A percentile compares a stretch with the other conserved stretches of the same genome.
phyloP scores from a whole-genome alignment of 1,284 basidiomycete genomes.

The Puccinia triticina region DNA sequence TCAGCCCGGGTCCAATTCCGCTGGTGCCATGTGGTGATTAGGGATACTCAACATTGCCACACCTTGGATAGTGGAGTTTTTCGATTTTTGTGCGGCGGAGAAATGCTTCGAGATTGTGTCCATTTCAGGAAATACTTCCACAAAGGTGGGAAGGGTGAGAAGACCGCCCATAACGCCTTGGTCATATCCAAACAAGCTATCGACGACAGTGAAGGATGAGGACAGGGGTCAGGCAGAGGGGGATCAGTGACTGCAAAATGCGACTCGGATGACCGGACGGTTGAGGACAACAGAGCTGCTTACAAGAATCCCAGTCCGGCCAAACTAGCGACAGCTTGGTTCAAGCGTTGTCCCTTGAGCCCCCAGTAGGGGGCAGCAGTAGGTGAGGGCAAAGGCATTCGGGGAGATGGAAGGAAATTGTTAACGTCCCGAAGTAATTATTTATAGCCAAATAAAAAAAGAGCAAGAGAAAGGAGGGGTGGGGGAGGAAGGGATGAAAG shows the following conservation, averaged over 20 bases:
- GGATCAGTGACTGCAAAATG: too few relatives aligned
- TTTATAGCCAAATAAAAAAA: too few relatives aligned
- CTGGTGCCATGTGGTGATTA: not conserved
- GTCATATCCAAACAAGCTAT: constrained; percentile 70
- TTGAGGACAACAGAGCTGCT: not conserved
- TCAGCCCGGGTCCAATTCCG: not conserved
- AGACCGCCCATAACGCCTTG: constrained; percentile 71
- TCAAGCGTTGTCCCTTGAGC: constrained; percentile 22
- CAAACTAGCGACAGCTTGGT: constrained; percentile 44
- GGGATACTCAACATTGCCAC: constrained; percentile 44
- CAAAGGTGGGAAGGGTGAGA: constrained; percentile 60
- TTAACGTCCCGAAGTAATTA: not conserved
- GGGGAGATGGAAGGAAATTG: not conserved
- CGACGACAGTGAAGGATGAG: not conserved
- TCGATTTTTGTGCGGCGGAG: constrained; percentile 24
- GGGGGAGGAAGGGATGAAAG: not conserved
- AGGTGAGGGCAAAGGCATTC: not conserved
- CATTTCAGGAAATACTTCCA: constrained; percentile 40
- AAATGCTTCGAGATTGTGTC: constrained; percentile 43
- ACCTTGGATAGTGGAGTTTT: constrained; percentile 47
- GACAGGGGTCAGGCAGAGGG: too few relatives aligned
- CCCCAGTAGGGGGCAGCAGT: constrained; percentile 27
- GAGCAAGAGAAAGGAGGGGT: too few relatives aligned
- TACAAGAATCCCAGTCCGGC: constrained; percentile 47
- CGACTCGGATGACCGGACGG: not conserved